phyloP scores from a whole-genome alignment of 2,329 filamentous ascomycete species.

The Hypocrella siamensis region DNA sequence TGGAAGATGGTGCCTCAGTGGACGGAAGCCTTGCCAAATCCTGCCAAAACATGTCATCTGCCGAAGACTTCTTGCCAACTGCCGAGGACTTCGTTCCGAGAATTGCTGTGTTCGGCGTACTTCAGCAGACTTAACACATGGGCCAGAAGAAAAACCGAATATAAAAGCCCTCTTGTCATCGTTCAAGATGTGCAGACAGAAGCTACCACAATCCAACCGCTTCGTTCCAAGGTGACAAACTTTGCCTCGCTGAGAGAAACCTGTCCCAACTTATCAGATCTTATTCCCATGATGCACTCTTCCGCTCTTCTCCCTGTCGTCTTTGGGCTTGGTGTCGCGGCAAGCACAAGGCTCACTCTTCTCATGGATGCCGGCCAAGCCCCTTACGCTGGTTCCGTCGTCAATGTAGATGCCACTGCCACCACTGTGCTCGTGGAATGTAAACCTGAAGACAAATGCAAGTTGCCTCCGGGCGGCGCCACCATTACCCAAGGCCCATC shows the following conservation, averaged over 20 bases:
- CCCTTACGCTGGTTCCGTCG: constrained; percentile 13
- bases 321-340: constrained; percentile 3
- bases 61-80: too few species aligned
- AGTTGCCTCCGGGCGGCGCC: constrained; percentile 1
- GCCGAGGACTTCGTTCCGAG: too few species aligned
- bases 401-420: constrained; percentile 10
- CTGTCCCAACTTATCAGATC: not conserved
- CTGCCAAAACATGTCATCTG: too few species aligned
- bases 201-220: too few species aligned
- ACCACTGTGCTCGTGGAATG: constrained; percentile 17
- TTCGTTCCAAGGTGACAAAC: too few species aligned
- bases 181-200: too few species aligned
- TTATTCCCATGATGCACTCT: constrained; percentile 5
- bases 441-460: constrained; percentile 10
- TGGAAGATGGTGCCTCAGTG: too few species aligned
- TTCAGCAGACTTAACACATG: too few species aligned
- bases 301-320: constrained; percentile 11
- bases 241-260: not conserved
- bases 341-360: constrained; percentile 12
- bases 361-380: constrained; percentile 10
- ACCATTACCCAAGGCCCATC: constrained; percentile 13
- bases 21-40: too few species aligned
- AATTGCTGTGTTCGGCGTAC: too few species aligned
- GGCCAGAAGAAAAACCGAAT: too few species aligned
- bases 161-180: too few species aligned